Evolutionary conservation across 257 asterid species (phyloP).

Genomic region (Lavandula angustifolia): DNA sequence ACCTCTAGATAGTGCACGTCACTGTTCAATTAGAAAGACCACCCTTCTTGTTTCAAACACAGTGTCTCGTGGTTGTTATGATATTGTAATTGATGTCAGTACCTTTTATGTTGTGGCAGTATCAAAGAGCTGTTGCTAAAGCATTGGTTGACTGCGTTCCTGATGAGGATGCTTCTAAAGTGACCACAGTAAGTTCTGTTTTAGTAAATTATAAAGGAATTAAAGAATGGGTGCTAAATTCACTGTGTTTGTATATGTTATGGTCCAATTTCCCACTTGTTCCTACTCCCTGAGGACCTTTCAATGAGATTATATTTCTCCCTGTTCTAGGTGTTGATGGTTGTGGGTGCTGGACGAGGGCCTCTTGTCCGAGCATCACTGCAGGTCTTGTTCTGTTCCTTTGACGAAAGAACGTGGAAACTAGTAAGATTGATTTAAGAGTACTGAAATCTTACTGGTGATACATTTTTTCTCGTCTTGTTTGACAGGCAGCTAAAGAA

Average conservation of each 20-base stretch:
- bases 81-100: conserved; percentile 14
- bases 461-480: conserved; percentile 14
- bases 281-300: neutral
- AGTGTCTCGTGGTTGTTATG: conserved; percentile 10
- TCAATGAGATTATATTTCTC: conserved; percentile 26
- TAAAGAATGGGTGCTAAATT: too few relatives aligned
- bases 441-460: conserved; percentile 22
- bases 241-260: too few relatives aligned
- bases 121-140: conserved; percentile 89
- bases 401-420: conserved; percentile 21
- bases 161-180: conserved; percentile 74
- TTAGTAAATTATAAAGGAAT: too few relatives aligned
- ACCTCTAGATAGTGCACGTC: neutral
- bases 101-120: conserved; percentile 51
- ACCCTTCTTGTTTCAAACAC: conserved; percentile 8
- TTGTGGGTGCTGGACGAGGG: conserved; percentile 99
- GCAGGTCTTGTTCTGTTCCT: conserved; percentile 55
- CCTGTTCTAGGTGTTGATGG: conserved; percentile 82
- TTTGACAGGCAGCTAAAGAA: conserved; percentile 90
- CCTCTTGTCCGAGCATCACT: conserved; percentile 98
- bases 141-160: conserved; percentile 91
- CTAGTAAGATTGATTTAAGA: neutral
- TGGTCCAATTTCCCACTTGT: too few relatives aligned
- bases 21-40: neutral
- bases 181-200: conserved; percentile 63